phyloP scores from a whole-genome alignment of 176 grass and related monocot species.

The Lolium multiflorum region DNA sequence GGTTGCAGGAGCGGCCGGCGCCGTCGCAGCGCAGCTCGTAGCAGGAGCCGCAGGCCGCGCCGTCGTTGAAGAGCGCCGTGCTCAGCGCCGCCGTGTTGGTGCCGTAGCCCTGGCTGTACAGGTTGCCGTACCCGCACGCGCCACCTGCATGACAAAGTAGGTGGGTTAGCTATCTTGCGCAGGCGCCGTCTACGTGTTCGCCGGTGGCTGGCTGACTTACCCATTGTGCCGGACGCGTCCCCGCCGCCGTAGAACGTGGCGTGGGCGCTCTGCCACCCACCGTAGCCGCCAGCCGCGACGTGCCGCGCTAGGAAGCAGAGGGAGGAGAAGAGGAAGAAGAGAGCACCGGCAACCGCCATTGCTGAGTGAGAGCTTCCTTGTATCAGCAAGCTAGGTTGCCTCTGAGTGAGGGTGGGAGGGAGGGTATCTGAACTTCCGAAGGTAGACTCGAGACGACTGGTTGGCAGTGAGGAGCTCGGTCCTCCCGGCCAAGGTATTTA shows the following conservation, averaged over 20 bases:
- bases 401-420: background rate
- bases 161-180: too few species aligned
- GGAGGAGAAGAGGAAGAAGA: constrained; percentile 32
- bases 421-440: background rate
- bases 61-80: constrained; percentile 90
- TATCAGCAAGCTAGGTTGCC: background rate
- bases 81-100: constrained; percentile 94
- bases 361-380: background rate
- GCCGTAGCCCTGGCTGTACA: constrained; percentile 92
- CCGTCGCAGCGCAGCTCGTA: constrained; percentile 65
- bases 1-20: constrained; percentile 46
- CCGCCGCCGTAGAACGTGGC: constrained; percentile 95
- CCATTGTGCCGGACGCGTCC: constrained; percentile 93
- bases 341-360: constrained; percentile 38
- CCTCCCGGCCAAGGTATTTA: constrained; percentile 33
- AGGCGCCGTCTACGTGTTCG: too few species aligned
- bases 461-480: constrained; percentile 23
- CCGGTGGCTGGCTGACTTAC: constrained; percentile 20
- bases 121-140: constrained; percentile 92
- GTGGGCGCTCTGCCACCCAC: constrained; percentile 71
- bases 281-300: constrained; percentile 44
- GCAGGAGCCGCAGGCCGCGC: constrained; percentile 68
- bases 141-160: constrained; percentile 54
- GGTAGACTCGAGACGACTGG: constrained; percentile 19
- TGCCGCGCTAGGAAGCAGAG: constrained; percentile 35